phyloP scores from a whole-genome alignment of 2,329 filamentous ascomycete genomes.

The Ophiosphaerella korrae region DNA sequence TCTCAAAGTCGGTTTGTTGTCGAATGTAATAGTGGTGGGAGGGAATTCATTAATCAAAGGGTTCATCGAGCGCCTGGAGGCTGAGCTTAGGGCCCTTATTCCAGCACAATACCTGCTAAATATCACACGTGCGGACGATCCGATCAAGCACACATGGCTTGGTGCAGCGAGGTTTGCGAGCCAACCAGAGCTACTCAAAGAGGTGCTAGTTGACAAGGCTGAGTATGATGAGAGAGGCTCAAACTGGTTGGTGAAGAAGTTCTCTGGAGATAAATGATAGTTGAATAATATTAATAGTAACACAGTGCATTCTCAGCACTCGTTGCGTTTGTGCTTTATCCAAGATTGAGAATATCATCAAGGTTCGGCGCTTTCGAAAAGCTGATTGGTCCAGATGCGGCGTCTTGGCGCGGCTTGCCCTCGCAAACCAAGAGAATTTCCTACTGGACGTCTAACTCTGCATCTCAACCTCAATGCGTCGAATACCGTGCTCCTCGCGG shows the following conservation, averaged over 20 bases:
- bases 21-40: conserved; percentile 87
- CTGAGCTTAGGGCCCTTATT: conserved; percentile 68
- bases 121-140: conserved; percentile 67
- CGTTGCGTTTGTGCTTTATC: too few relatives aligned
- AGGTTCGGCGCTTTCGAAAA: conserved; percentile 15
- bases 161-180: conserved; percentile 80
- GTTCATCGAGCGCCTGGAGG: conserved; percentile 77
- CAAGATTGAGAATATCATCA: not conserved
- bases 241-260: conserved; percentile 75
- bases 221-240: conserved; percentile 88
- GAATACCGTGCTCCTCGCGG: conserved; percentile 44
- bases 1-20: conserved; percentile 79
- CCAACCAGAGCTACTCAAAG: conserved; percentile 67
- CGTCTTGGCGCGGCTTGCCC: conserved; percentile 14
- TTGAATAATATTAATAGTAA: not conserved
- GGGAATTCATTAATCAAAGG: conserved; percentile 81
- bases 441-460: conserved; percentile 19
- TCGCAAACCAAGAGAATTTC: conserved; percentile 19
- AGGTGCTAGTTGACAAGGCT: conserved; percentile 77
- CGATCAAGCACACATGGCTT: conserved; percentile 81
- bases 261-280: conserved; percentile 50
- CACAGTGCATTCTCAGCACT: too few relatives aligned
- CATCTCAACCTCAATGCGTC: conserved; percentile 41
- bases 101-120: conserved; percentile 40
- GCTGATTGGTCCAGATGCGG: conserved; percentile 30